A percentile compares a stretch with the other conserved stretches of the same genome.
These are phyloP conservation scores for Dryas drummondii DNA, from an alignment of 306 rosid species.

Conservation along the genomic window DNA sequence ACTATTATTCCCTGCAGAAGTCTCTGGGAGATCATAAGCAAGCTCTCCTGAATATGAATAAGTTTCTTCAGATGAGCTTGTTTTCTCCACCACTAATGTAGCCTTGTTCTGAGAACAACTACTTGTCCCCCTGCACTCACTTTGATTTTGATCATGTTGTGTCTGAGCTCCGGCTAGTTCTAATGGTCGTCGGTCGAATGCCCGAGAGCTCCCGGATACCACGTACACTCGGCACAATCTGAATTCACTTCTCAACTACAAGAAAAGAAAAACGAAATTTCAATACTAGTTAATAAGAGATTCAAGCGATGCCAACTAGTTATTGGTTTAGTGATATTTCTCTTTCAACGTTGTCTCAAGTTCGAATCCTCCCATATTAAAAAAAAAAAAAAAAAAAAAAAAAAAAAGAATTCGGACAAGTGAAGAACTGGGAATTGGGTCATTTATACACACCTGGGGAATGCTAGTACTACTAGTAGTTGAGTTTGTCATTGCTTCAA, in stretches of 20 bases:
- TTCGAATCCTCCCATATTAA: too few relatives aligned
- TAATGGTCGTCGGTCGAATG: slow-evolving; percentile 78
- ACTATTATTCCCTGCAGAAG: slow-evolving; percentile 23
- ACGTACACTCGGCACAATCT: slow-evolving; percentile 79
- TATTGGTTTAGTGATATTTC: neutral
- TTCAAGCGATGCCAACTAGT: too few relatives aligned
- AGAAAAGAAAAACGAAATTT: neutral
- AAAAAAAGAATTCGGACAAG: neutral
- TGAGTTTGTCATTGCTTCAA: slow-evolving; percentile 26
- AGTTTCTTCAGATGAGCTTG: slow-evolving; percentile 43
- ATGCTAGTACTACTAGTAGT: neutral
- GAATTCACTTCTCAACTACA: slow-evolving; percentile 76
- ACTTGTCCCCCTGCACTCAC: slow-evolving; percentile 11
- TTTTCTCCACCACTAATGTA: slow-evolving; percentile 15
- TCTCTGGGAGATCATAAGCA: slow-evolving; percentile 6
- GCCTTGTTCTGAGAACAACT: slow-evolving; percentile 9
- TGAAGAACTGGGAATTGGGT: too few relatives aligned
- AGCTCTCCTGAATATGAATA: slow-evolving; percentile 29
- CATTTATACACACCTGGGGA: slow-evolving; percentile 41
- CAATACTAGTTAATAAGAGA: too few relatives aligned
- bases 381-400: neutral
- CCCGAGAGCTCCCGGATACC: slow-evolving; percentile 70
- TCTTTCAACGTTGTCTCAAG: too few relatives aligned
- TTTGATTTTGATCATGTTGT: neutral
- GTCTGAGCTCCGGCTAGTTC: slow-evolving; percentile 15